Evolutionary conservation across 1,284 basidiomycete genomes (phyloP), one percentile per base, ranked within the genome.

Genomic region (Ceratobasidium sp.): DNA sequence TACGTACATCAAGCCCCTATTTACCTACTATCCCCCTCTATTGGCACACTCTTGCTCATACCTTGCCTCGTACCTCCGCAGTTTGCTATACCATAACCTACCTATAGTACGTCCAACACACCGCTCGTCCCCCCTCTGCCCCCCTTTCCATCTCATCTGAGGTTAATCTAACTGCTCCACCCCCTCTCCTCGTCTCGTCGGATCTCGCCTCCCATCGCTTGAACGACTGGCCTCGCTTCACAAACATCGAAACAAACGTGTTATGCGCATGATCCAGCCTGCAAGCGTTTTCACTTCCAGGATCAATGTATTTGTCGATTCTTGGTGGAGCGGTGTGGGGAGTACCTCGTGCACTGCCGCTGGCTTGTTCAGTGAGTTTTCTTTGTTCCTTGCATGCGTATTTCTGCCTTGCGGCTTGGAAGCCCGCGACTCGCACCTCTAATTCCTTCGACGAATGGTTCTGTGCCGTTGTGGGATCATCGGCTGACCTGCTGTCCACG

Each of bases 261-360:
- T n/a, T n/a, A n/a, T n/a, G n/a, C n/a, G 39, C 13, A 42, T 42
- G 39, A 53, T 65, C 15, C 15, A 96, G 95, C 84, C 88, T 99
- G 3, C 97, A 99, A 87, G 95, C 96, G 0, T 99, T 99, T 84
- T 96, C 95, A 1, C 89, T 99, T 5, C 97, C 97, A 0, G 97
- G 97, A 0, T 97, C 95, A 28, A 99, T 99, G 97, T 99, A 99
- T 83, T 90, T 99, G 77, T 96, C 95, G 67, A 98, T 99, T 82
- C 90, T 99, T 8, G 96, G 94, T 15, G 97, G 97, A 39, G 97
- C 97, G 0, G 92, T 99, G 6, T 99, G 96, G 91, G 97, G 97
- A 45, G 92, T 98, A n/a, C 86, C 94, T 0, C 85, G 92, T 7
- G 97, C 97, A 0, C 88, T 99, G 1, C 92, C 95, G 0, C 88